These are phyloP conservation scores for Solanum chmielewskii DNA, from an alignment of 257 asterid species.

Conservation along the genomic window DNA sequence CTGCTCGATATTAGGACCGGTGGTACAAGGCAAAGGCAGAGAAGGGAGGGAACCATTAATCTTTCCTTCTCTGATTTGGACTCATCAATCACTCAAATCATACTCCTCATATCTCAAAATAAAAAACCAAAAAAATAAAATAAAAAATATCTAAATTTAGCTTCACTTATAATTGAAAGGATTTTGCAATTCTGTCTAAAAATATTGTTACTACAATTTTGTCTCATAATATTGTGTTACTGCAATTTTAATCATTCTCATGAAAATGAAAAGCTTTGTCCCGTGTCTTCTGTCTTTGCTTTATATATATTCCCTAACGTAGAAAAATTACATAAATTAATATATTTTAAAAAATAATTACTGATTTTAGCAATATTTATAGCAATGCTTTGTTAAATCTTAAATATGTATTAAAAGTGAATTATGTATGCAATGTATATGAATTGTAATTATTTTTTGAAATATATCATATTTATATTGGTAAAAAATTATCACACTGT, in stretches of 20 bases:
- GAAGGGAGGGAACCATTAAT: background rate
- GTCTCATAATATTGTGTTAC: background rate
- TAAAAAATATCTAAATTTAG: background rate
- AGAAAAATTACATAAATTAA: no score
- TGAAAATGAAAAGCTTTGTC: background rate
- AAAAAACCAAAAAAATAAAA: background rate
- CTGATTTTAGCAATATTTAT: no score
- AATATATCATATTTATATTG: no score
- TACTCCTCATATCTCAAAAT: background rate
- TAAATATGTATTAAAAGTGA: no score
- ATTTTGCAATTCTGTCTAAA: background rate
- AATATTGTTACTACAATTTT: background rate
- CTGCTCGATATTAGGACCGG: background rate
- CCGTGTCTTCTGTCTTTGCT: background rate
- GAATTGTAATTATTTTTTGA: no score
- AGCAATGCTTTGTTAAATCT: no score
- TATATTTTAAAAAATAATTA: no score
- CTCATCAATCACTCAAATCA: background rate
- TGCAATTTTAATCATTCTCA: background rate
- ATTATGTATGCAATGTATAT: no score
- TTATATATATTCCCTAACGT: no score
- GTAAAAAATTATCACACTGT: no score
- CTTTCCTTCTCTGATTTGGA: background rate
- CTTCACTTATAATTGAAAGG: background rate
- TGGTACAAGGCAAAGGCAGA: background rate